Evolutionary conservation across 805 yeast species (phyloP).

Genomic region (Suhomyces pyralidae): DNA sequence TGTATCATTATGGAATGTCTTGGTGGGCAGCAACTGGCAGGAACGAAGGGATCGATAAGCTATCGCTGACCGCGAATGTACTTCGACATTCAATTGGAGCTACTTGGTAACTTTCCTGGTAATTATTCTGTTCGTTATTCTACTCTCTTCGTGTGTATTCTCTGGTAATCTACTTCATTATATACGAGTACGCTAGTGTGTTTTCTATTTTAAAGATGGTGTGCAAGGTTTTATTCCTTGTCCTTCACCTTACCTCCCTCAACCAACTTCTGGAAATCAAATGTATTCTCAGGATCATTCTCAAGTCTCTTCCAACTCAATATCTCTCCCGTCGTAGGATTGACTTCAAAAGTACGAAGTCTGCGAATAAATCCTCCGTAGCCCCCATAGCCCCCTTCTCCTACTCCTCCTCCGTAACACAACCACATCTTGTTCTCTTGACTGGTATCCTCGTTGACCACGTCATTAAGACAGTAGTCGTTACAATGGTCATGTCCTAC

Average conservation of each 20-base stretch:
- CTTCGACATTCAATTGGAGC: not conserved
- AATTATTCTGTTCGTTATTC: too few species aligned
- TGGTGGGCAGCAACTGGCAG: not conserved
- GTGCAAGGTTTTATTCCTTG: not conserved
- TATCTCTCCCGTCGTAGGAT: conserved; percentile 46
- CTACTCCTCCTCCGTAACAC: conserved; percentile 91
- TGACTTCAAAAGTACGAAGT: conserved; percentile 66
- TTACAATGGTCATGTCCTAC: conserved; percentile 97
- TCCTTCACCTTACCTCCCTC: conserved; percentile 39
- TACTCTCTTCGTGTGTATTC: too few species aligned
- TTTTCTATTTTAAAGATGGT: not conserved
- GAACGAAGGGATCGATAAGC: not conserved
- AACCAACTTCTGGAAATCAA: conserved; percentile 55
- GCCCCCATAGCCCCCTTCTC: conserved; percentile 96
- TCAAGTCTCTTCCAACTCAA: conserved; percentile 74
- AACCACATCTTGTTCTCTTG: conserved; percentile 58
- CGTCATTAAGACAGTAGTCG: conserved; percentile 76
- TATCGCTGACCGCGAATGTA: not conserved
- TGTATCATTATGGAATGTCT: not conserved
- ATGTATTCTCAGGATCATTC: conserved; percentile 42
- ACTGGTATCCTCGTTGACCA: conserved; percentile 23
- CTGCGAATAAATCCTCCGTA: conserved; percentile 86
- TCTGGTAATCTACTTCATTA: not conserved
- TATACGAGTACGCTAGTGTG: not conserved
- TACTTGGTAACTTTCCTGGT: not conserved